phyloP scores from a whole-genome alignment of 768 basidiomycete genomes.

The Lactarius psammicola region DNA sequence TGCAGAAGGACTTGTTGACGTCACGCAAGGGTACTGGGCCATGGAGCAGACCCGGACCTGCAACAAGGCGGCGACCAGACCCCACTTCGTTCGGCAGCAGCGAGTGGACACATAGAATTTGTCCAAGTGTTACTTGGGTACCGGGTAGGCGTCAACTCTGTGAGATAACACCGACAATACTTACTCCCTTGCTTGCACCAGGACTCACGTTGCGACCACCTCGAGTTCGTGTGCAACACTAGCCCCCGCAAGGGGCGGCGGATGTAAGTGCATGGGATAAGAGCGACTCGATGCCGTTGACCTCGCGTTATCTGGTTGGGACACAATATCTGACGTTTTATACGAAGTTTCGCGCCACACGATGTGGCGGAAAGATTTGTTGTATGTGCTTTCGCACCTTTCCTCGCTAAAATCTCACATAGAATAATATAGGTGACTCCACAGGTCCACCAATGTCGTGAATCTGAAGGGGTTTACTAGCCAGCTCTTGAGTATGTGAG shows the following conservation, averaged over 20 bases:
- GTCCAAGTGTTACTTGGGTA: not conserved
- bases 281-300: not conserved
- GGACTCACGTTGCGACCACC: not conserved
- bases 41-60: not conserved
- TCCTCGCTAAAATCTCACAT: not conserved
- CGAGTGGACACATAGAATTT: not conserved
- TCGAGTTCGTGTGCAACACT: not conserved
- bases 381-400: not conserved
- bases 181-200: not conserved
- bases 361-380: not conserved
- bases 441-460: not conserved
- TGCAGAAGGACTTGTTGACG: not conserved
- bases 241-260: not conserved
- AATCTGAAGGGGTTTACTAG: not conserved
- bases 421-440: not conserved
- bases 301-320: not conserved
- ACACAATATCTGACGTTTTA: not conserved
- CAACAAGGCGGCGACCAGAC: not conserved
- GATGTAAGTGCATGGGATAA: not conserved
- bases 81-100: not conserved
- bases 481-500: not conserved
- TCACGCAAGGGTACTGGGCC: not conserved
- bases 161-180: not conserved
- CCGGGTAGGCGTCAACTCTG: not conserved
- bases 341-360: not conserved